Evolutionary conservation across 1,284 basidiomycete genomes (phyloP).

Genomic region (Boletus mariae): DNA sequence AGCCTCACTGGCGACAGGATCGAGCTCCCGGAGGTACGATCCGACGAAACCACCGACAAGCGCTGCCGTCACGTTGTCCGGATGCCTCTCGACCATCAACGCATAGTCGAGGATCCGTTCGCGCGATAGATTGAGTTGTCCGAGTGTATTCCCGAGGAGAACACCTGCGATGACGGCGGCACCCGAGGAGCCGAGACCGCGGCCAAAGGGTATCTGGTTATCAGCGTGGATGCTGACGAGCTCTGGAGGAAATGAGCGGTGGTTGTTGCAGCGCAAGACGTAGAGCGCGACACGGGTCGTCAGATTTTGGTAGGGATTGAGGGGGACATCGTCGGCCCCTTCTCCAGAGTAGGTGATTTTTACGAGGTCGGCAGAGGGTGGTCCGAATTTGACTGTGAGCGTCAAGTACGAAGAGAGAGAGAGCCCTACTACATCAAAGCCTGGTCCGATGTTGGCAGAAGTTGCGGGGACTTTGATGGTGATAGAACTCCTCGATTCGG

Average conservation of each 20-base stretch:
- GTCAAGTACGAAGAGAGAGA: constrained; percentile 88
- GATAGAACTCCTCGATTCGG: constrained; percentile 35
- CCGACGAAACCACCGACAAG: constrained; percentile 98
- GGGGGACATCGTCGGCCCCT: constrained; percentile 87
- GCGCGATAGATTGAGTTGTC: constrained; percentile 64
- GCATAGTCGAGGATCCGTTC: constrained; percentile 91
- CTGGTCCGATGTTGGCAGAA: constrained; percentile 97
- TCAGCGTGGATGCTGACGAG: constrained; percentile 69
- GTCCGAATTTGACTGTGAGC: constrained; percentile 59
- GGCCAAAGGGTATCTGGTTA: constrained; percentile 97
- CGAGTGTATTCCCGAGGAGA: constrained; percentile 83
- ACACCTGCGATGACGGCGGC: constrained; percentile 98
- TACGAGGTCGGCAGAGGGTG: constrained; percentile 47
- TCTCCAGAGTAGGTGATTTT: constrained; percentile 81
- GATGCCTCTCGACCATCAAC: constrained; percentile 98
- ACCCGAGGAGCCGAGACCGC: constrained; percentile 95
- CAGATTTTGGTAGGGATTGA: constrained; percentile 96
- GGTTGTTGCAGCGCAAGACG: constrained; percentile 84
- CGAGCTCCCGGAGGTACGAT: constrained; percentile 90
- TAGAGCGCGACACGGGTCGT: constrained; percentile 98
- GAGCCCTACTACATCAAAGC: constrained; percentile 97
- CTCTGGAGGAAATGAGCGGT: constrained; percentile 72
- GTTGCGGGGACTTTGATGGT: constrained; percentile 89
- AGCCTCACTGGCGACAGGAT: constrained; percentile 69
- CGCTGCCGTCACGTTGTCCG: constrained; percentile 98